Evolutionary conservation across 2,329 filamentous ascomycete genomes (phyloP).

Genomic region (Clarireedia hainanense): DNA sequence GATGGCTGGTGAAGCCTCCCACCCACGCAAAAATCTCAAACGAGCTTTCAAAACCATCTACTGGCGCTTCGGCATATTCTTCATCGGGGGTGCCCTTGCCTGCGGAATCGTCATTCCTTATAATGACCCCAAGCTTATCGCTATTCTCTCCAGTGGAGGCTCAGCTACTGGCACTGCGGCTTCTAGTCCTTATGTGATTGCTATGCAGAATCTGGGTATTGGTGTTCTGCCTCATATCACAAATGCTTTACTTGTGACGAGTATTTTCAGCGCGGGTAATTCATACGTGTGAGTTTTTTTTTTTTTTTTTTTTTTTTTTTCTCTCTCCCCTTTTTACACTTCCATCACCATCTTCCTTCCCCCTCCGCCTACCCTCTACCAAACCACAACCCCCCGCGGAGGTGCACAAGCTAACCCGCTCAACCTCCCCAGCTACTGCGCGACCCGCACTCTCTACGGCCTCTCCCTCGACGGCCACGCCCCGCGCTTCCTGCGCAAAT

Average conservation of each 20-base stretch:
- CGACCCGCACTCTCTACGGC: conserved; percentile 61
- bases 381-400: neutral
- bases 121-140: conserved; percentile 48
- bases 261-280: conserved; percentile 55
- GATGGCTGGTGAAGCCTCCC: conserved; percentile 62
- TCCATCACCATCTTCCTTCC: neutral
- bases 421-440: conserved; percentile 40
- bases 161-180: conserved; percentile 37
- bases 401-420: neutral
- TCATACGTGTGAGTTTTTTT: conserved; percentile 38
- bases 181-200: conserved; percentile 41
- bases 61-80: conserved; percentile 63
- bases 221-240: conserved; percentile 57
- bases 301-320: neutral
- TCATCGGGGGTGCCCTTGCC: conserved; percentile 58
- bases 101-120: conserved; percentile 61
- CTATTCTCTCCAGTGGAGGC: conserved; percentile 28
- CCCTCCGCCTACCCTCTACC: neutral
- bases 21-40: conserved; percentile 56
- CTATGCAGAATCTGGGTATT: conserved; percentile 61
- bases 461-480: conserved; percentile 60
- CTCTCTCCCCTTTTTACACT: neutral
- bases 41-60: conserved; percentile 67
- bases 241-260: conserved; percentile 56
- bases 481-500: conserved; percentile 51